Conservation (phyloP, 176 grass and related monocot genomes). For the Bromus sterilis region DNA sequence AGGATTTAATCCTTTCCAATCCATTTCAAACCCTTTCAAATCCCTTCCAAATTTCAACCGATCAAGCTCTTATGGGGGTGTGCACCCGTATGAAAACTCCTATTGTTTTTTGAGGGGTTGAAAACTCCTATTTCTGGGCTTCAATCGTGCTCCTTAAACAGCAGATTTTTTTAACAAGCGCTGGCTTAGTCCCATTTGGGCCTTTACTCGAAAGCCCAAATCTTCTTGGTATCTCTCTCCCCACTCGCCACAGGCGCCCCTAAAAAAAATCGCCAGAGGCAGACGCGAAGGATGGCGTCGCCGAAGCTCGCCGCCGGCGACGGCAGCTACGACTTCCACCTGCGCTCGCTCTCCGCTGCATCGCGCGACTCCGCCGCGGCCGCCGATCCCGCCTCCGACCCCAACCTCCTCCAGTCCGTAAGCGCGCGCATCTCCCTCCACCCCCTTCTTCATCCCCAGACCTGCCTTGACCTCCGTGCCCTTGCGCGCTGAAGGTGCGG, state of each 20-base stretch:
- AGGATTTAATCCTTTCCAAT: too few relatives aligned
- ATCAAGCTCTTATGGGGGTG: too few relatives aligned
- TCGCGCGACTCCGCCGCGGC: slow-evolving; percentile 69
- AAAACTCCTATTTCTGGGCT: too few relatives aligned
- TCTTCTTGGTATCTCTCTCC: not conserved
- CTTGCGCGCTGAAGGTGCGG: slow-evolving; percentile 38
- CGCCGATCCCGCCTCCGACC: slow-evolving; percentile 57
- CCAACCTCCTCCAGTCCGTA: slow-evolving; percentile 86
- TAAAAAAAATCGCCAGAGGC: not conserved
- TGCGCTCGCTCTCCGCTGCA: slow-evolving; percentile 78
- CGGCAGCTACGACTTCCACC: slow-evolving; percentile 82
- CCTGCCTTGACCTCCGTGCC: not conserved
- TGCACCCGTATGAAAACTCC: too few relatives aligned
- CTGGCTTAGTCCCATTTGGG: not conserved
- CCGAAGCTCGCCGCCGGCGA: slow-evolving; percentile 30
- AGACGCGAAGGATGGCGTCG: slow-evolving; percentile 25
- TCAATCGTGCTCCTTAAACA: too few relatives aligned
- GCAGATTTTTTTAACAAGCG: not conserved
- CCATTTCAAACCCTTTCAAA: too few relatives aligned
- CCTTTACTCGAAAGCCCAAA: not conserved
- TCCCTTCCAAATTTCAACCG: too few relatives aligned
- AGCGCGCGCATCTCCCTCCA: not conserved
- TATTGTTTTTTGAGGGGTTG: too few relatives aligned
- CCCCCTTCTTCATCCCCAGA: not conserved
- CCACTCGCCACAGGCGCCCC: too few relatives aligned